A percentile compares a stretch with the other conserved stretches of the same genome.
Evolutionary conservation across 192 early-diverging fungal genomes (phyloP).

Genomic region (Coemansia sp.): DNA sequence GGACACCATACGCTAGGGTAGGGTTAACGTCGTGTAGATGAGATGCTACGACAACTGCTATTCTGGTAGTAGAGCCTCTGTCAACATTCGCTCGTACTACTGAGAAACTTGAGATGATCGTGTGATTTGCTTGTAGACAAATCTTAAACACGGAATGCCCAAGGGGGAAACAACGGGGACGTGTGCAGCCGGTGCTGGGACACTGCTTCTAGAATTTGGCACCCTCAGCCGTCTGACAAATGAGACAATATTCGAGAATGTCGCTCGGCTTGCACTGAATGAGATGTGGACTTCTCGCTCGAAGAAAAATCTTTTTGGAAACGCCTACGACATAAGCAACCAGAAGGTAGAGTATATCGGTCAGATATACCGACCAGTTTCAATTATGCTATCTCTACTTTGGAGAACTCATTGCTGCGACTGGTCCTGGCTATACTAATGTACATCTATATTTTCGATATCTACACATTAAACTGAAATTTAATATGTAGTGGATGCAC

Average conservation of each 20-base stretch:
- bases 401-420: no score
- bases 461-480: background rate
- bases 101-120: no score
- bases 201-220: slow-evolving; percentile 90
- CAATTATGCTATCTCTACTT: no score
- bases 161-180: slow-evolving; percentile 68
- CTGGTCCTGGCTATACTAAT: no score
- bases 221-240: slow-evolving; percentile 82
- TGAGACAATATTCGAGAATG: slow-evolving; percentile 70
- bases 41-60: no score
- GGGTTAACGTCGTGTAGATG: background rate
- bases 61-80: no score
- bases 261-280: slow-evolving; percentile 65
- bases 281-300: slow-evolving; percentile 80
- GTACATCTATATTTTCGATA: no score
- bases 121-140: slow-evolving; percentile 27
- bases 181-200: slow-evolving; percentile 88
- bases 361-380: no score
- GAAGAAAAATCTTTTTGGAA: slow-evolving; percentile 75
- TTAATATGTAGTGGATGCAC: slow-evolving; percentile 7
- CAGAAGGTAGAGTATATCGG: slow-evolving; percentile 64
- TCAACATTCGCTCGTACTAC: no score
- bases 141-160: slow-evolving; percentile 72
- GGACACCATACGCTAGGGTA: slow-evolving; percentile 76
- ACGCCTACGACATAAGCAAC: slow-evolving; percentile 71